Evolutionary conservation across 2,329 filamentous ascomycete species (phyloP).

Genomic region (Colletotrichum costaricense): DNA sequence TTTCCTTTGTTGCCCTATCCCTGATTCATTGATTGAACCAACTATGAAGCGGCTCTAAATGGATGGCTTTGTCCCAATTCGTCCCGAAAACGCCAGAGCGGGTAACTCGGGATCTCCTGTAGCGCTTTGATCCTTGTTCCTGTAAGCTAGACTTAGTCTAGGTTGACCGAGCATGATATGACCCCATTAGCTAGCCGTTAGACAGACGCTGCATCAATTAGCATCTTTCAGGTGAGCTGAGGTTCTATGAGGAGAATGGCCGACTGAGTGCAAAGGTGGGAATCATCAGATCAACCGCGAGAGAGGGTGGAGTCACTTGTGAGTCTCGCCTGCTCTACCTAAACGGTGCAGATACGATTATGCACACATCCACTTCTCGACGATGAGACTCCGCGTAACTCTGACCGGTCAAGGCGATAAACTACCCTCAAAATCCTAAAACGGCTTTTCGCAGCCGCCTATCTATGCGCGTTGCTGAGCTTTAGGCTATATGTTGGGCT

Average conservation of each 20-base stretch:
- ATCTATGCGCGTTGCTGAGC: neutral
- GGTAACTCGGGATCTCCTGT: constrained; percentile 3
- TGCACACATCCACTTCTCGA: neutral
- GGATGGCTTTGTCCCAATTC: constrained; percentile 6
- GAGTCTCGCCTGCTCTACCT: neutral
- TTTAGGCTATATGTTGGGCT: too few relatives aligned
- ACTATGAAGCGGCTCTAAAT: neutral
- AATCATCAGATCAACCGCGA: neutral
- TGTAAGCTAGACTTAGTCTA: neutral
- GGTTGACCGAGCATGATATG: neutral
- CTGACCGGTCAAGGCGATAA: neutral
- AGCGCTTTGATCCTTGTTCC: neutral
- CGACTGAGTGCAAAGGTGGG: neutral
- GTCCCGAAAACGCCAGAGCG: neutral
- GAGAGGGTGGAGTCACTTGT: neutral
- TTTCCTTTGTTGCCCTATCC: neutral
- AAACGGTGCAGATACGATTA: neutral
- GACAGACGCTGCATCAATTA: neutral
- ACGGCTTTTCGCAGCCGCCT: neutral
- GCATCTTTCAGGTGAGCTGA: neutral
- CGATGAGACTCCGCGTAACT: neutral
- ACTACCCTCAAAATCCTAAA: neutral
- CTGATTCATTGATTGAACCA: neutral
- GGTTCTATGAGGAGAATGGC: neutral
- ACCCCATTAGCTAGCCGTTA: neutral